Percentiles rank a stretch among this genome's conserved stretches.
These are phyloP conservation scores for Podaxis sp. DNA, from an alignment of 768 basidiomycete genomes.

Conservation along the genomic window DNA sequence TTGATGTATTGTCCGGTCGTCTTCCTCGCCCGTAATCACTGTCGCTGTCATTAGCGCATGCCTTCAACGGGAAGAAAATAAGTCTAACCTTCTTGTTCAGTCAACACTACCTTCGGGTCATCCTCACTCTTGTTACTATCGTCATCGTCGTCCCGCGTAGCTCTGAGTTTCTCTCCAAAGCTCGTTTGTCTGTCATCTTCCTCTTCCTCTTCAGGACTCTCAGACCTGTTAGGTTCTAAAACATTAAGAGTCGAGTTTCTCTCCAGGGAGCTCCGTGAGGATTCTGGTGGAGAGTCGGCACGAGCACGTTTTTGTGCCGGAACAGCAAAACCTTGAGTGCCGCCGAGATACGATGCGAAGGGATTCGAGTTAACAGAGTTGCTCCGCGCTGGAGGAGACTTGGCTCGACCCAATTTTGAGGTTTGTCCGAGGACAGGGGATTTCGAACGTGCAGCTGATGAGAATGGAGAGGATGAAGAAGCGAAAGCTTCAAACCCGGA, in stretches of 20 bases:
- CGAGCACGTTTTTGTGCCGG: slow-evolving; percentile 56
- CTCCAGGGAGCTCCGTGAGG: slow-evolving; percentile 45
- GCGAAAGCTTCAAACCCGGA: slow-evolving; percentile 34
- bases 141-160: slow-evolving; percentile 58
- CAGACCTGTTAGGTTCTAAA: slow-evolving; percentile 24
- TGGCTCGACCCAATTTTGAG: slow-evolving; percentile 43
- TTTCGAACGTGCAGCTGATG: slow-evolving; percentile 40
- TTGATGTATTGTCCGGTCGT: slow-evolving; percentile 74
- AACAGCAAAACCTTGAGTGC: slow-evolving; percentile 48
- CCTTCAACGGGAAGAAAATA: not conserved
- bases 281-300: slow-evolving; percentile 46
- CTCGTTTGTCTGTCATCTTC: slow-evolving; percentile 37
- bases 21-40: slow-evolving; percentile 82
- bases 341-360: slow-evolving; percentile 60
- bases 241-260: slow-evolving; percentile 19
- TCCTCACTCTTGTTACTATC: slow-evolving; percentile 49
- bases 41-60: slow-evolving; percentile 14
- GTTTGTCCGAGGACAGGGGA: slow-evolving; percentile 48
- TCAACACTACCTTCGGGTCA: slow-evolving; percentile 46
- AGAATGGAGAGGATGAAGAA: slow-evolving; percentile 29
- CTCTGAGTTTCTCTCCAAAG: slow-evolving; percentile 69
- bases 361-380: slow-evolving; percentile 43
- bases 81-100: slow-evolving; percentile 65
- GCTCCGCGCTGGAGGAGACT: slow-evolving; percentile 53
- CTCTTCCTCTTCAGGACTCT: slow-evolving; percentile 48